phyloP scores from a whole-genome alignment of 805 yeast species.

The Lipomyces mesembrius region DNA sequence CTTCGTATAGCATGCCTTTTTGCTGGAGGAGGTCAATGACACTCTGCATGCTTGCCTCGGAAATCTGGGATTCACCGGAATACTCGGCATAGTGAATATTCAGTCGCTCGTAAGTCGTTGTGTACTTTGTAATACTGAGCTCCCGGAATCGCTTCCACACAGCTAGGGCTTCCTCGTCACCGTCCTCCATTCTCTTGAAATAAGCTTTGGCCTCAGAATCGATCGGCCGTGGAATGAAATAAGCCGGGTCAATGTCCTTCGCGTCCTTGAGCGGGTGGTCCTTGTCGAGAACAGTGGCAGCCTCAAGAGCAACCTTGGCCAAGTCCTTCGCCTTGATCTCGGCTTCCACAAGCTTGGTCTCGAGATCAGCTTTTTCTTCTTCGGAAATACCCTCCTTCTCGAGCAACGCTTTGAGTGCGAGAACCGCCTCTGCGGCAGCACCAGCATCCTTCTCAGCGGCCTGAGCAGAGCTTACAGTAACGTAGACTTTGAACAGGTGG shows the following conservation, averaged over 20 bases:
- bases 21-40: slow-evolving; percentile 68
- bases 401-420: slow-evolving; percentile 37
- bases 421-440: slow-evolving; percentile 56
- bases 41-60: slow-evolving; percentile 67
- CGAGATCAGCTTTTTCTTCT: slow-evolving; percentile 43
- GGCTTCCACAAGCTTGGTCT: slow-evolving; percentile 10
- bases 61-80: slow-evolving; percentile 95
- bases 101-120: slow-evolving; percentile 86
- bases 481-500: slow-evolving; percentile 94
- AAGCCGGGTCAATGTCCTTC: slow-evolving; percentile 15
- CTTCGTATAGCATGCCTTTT: slow-evolving; percentile 75
- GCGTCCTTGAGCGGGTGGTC: slow-evolving; percentile 17
- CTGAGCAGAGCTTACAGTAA: slow-evolving; percentile 78
- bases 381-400: slow-evolving; percentile 9
- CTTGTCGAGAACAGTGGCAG: slow-evolving; percentile 25
- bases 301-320: slow-evolving; percentile 23
- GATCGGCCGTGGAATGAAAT: slow-evolving; percentile 47
- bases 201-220: slow-evolving; percentile 85
- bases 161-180: slow-evolving; percentile 75
- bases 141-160: slow-evolving; percentile 90
- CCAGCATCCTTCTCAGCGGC: slow-evolving; percentile 62
- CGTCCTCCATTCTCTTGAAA: slow-evolving; percentile 91
- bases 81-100: slow-evolving; percentile 87
- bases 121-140: slow-evolving; percentile 83
- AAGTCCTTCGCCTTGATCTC: slow-evolving; percentile 29